Evolutionary conservation across 2,329 filamentous ascomycete species (phyloP), one percentile per base, ranked within the genome.

Genomic region (Venturia effusa): DNA sequence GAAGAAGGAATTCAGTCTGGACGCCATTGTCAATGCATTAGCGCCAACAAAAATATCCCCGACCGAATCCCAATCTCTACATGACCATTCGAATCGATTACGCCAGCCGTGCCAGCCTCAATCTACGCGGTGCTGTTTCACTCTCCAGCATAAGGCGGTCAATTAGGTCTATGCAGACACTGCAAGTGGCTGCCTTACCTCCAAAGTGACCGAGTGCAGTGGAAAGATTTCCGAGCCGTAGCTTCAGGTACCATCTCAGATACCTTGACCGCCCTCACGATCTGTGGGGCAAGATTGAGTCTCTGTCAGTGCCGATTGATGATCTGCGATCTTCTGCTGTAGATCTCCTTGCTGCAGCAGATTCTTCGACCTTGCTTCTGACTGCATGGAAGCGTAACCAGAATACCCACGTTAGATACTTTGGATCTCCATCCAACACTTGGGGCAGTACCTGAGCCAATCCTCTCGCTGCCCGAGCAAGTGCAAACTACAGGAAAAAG

Each of bases 401-500:
- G 41, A 22, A 17, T 45, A 45, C 41, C n/a, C n/a, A 22, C 19
- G 41, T 45, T 45, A 45, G 5, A 17, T 45, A 45, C 41, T 45
- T 45, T n/a, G n/a, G n/a, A n/a, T n/a, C n/a, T n/a, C n/a, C n/a
- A n/a, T n/a, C n/a, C n/a, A n/a, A n/a, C n/a, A n/a, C n/a, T n/a
- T n/a, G n/a, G n/a, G n/a, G n/a, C n/a, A n/a, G n/a, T 6, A 34
- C 27, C 11, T 55, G 48, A 30, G 13, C 2, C 24, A 32, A 15
- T 55, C 10, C 11, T 6, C 24, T 15, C 17, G 27, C 17, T 32
- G 24, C 24, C 10, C n/a, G 10, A 6, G 48, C 24, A 32, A 34
- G 24, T n/a, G 10, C 32, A 32, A 5, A 32, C 40, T 15, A 40
- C 13, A 60, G 34, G 6, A 39, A 22, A 4, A 72, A 64, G 30